These are phyloP conservation scores for Scutellaria galericulata DNA, from an alignment of 257 asterid genomes.

Conservation along the genomic window DNA sequence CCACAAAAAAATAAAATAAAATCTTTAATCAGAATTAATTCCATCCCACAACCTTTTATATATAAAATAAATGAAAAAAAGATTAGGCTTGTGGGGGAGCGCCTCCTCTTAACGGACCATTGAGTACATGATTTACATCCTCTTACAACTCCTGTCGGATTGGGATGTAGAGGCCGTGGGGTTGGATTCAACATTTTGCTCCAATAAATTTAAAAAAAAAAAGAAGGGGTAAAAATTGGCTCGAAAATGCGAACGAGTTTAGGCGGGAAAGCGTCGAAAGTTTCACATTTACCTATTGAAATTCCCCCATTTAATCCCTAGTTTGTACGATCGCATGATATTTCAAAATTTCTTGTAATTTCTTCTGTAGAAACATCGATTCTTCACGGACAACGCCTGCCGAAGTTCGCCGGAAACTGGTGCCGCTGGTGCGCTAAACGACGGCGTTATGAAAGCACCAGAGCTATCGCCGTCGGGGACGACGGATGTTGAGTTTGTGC, in stretches of 20 bases:
- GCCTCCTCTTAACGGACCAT: too few relatives aligned
- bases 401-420: constrained; percentile 31
- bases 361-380: constrained; percentile 18
- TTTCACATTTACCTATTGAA: constrained; percentile 24
- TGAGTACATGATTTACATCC: too few relatives aligned
- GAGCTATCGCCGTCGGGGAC: constrained; percentile 28
- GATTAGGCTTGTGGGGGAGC: too few relatives aligned
- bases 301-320: constrained; percentile 20
- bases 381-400: constrained; percentile 22
- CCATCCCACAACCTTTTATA: too few relatives aligned
- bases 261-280: constrained; percentile 58
- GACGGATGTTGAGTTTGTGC: constrained; percentile 45
- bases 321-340: not conserved
- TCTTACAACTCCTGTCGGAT: too few relatives aligned
- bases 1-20: too few relatives aligned
- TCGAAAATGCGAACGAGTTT: not conserved
- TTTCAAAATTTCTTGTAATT: constrained; percentile 6
- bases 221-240: not conserved
- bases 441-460: constrained; percentile 15
- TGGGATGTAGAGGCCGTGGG: too few relatives aligned
- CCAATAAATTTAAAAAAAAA: too few relatives aligned
- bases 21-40: too few relatives aligned
- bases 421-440: constrained; percentile 26
- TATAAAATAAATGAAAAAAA: not conserved
- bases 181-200: too few relatives aligned